phyloP scores from a whole-genome alignment of 257 asterid genomes.

The Datura wrightii region DNA sequence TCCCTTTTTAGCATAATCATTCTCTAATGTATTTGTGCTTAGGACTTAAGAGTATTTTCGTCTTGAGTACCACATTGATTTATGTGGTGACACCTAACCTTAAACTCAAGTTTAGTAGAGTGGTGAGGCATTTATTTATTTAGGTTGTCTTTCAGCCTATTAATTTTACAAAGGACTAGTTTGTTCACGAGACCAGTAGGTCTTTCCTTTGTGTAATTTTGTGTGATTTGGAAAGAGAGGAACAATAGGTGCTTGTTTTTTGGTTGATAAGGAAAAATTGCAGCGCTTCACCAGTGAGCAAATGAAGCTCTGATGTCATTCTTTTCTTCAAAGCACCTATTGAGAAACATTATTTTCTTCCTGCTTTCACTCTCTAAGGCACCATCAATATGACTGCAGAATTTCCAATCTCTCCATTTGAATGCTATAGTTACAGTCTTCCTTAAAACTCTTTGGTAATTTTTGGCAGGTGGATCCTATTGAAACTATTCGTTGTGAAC shows the following conservation, averaged over 20 bases:
- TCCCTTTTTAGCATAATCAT: not conserved
- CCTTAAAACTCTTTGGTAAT: not conserved
- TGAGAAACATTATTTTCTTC: not conserved
- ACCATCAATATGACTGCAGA: not conserved
- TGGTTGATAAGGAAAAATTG: not conserved
- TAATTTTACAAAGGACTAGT: not conserved
- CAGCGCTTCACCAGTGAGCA: not conserved
- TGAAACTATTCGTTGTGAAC: not conserved
- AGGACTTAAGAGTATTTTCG: not conserved
- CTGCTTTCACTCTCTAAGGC: conserved; percentile 5
- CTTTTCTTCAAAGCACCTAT: not conserved
- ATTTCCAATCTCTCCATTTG: not conserved
- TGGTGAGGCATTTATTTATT: not conserved
- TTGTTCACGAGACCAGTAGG: not conserved
- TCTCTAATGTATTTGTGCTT: not conserved
- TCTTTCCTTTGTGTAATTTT: not conserved
- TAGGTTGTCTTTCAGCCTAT: not conserved
- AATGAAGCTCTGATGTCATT: not conserved
- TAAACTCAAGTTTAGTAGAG: not conserved
- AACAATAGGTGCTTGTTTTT: not conserved
- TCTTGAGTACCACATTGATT: not conserved
- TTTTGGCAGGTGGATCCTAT: not conserved
- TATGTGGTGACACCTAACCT: not conserved
- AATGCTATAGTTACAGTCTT: not conserved
- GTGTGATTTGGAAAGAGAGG: not conserved